Conservation (phyloP, 345 rosid genomes). For the Brassica rapa region DNA sequence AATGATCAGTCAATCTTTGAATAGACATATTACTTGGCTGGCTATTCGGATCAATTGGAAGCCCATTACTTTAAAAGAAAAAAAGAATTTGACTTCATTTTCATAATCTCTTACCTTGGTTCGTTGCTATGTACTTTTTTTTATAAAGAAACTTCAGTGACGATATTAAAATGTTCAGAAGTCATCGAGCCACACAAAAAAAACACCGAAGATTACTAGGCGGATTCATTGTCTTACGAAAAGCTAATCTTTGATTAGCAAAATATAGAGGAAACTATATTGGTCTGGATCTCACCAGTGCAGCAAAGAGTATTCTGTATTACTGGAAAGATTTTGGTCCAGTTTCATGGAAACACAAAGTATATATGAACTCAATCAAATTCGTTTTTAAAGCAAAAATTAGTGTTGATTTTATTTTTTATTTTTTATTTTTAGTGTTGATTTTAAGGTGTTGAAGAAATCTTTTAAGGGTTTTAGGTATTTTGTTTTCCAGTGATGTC, state of each 20-base stretch:
- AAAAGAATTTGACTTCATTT: constrained; percentile 15
- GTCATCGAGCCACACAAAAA: constrained; percentile 30
- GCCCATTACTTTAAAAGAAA: not conserved
- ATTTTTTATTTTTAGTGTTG: not conserved
- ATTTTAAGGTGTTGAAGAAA: not conserved
- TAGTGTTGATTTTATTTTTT: not conserved
- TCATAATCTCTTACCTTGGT: not conserved
- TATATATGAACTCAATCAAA: not conserved
- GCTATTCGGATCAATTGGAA: constrained; percentile 19
- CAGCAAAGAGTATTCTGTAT: not conserved
- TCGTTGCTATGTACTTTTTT: constrained; percentile 6
- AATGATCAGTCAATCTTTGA: not conserved
- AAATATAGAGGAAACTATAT: not conserved
- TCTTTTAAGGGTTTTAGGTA: not conserved
- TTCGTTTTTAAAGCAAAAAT: not conserved
- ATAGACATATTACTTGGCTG: constrained; percentile 11
- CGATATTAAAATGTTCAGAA: constrained; percentile 7
- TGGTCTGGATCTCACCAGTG: not conserved
- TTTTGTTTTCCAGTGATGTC: not conserved
- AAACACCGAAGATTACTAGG: constrained; percentile 4
- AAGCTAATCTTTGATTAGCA: constrained; percentile 13
- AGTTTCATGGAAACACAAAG: not conserved
- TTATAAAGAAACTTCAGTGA: not conserved
- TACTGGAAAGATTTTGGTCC: not conserved
- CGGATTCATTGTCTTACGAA: constrained; percentile 17